Evolutionary conservation across 257 asterid species (phyloP).

Genomic region (Solanum lignicaule): DNA sequence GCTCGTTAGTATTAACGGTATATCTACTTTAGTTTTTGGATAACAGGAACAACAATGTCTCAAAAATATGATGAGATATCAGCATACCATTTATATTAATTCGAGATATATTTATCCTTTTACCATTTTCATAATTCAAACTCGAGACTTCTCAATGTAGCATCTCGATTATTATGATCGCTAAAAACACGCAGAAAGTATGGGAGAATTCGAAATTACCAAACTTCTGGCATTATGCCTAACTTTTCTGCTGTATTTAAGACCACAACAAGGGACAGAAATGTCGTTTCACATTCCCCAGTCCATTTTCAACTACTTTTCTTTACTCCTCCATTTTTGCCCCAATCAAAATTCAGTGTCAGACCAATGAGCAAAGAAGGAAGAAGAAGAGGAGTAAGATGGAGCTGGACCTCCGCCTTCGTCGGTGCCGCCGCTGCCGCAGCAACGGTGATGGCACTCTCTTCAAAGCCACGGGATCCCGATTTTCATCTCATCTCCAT

Average conservation of each 20-base stretch:
- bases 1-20: no score
- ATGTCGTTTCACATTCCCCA: neutral
- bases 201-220: neutral
- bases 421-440: slow-evolving; percentile 76
- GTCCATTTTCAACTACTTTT: neutral
- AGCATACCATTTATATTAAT: no score
- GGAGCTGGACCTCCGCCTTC: slow-evolving; percentile 87
- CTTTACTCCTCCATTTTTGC: neutral
- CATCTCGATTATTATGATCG: no score
- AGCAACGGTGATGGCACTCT: slow-evolving; percentile 25
- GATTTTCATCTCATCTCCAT: slow-evolving; percentile 75
- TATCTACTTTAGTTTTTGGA: no score
- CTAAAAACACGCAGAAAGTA: neutral
- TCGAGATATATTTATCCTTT: no score
- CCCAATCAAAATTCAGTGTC: neutral
- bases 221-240: neutral
- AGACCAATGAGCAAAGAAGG: neutral
- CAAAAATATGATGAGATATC: no score
- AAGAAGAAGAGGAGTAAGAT: slow-evolving; percentile 12
- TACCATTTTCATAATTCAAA: no score
- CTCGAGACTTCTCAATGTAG: no score
- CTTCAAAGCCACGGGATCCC: slow-evolving; percentile 71
- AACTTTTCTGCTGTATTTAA: neutral
- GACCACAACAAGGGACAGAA: neutral
- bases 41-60: no score